phyloP scores from a whole-genome alignment of 2,329 filamentous ascomycete genomes.

The Fusarium avenaceum region DNA sequence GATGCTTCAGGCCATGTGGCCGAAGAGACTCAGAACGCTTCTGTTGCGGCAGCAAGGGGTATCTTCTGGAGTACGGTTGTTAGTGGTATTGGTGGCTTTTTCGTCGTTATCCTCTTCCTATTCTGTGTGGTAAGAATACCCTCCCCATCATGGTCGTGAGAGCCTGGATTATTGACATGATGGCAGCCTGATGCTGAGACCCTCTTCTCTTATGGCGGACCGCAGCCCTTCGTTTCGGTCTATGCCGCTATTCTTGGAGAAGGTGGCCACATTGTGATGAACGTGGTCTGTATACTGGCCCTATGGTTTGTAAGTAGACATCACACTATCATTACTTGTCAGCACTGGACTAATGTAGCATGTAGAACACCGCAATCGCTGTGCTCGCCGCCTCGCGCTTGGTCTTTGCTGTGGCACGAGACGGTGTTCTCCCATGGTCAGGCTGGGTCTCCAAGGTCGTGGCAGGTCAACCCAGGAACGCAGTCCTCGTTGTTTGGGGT shows the following conservation, averaged over 20 bases:
- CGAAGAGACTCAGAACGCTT: slow-evolving; percentile 3
- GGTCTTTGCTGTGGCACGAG: neutral
- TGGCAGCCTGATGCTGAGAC: neutral
- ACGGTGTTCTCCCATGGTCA: slow-evolving; percentile 3
- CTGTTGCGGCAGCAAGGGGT: neutral
- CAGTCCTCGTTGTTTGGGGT: neutral
- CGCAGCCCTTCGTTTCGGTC: slow-evolving; percentile 3
- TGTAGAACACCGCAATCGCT: neutral
- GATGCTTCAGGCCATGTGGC: slow-evolving; percentile 1
- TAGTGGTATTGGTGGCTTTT: neutral
- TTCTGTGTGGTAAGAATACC: slow-evolving; percentile 4
- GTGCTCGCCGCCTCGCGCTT: neutral
- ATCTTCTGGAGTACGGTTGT: slow-evolving; percentile 11
- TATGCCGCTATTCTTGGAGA: slow-evolving; percentile 5
- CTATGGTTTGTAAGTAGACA: slow-evolving; percentile 4
- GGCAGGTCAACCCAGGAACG: neutral
- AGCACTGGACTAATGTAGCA: neutral
- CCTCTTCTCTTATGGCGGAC: neutral
- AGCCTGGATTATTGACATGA: neutral
- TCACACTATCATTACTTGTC: fast-evolving
- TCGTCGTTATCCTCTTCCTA: neutral
- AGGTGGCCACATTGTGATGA: neutral
- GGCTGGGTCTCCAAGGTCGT: slow-evolving; percentile 3
- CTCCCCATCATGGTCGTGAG: fast-evolving
- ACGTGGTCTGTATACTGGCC: neutral